Conservation (phyloP, 108 stramenopile genomes). For the Cyclotella atomus region DNA sequence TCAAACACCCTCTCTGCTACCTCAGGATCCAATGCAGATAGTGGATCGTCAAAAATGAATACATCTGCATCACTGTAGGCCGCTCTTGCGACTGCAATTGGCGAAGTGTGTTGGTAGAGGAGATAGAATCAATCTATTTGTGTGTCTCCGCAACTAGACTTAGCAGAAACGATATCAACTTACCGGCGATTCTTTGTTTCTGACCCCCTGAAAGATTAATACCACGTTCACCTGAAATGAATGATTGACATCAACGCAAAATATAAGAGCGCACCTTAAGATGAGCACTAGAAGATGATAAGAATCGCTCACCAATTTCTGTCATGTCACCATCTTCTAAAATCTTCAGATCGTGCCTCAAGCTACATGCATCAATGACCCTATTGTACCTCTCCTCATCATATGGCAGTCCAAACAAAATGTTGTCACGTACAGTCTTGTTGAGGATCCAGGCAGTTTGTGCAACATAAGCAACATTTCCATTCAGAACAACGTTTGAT, state of each 20-base stretch:
- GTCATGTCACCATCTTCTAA: slow-evolving; percentile 82
- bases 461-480: slow-evolving; percentile 79
- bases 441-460: slow-evolving; percentile 95
- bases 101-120: no score
- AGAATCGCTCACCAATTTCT: slow-evolving; percentile 95
- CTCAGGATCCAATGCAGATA: slow-evolving; percentile 86
- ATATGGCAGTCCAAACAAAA: slow-evolving; percentile 84
- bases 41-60: slow-evolving; percentile 86
- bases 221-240: slow-evolving; percentile 93
- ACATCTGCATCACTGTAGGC: slow-evolving; percentile 83
- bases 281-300: no score
- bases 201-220: slow-evolving; percentile 90
- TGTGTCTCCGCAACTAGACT: no score
- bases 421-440: slow-evolving; percentile 92
- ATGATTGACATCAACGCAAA: no score
- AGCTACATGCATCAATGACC: slow-evolving; percentile 76
- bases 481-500: slow-evolving; percentile 54
- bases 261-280: no score
- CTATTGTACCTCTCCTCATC: slow-evolving; percentile 78
- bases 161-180: no score
- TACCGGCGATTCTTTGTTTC: slow-evolving; percentile 63
- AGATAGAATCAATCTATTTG: no score
- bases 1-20: slow-evolving; percentile 81
- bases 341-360: slow-evolving; percentile 76
- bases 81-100: slow-evolving; percentile 88